Base-by-base conservation (phyloP, 768 basidiomycete species). In the Boletus reticuloceps region DNA sequence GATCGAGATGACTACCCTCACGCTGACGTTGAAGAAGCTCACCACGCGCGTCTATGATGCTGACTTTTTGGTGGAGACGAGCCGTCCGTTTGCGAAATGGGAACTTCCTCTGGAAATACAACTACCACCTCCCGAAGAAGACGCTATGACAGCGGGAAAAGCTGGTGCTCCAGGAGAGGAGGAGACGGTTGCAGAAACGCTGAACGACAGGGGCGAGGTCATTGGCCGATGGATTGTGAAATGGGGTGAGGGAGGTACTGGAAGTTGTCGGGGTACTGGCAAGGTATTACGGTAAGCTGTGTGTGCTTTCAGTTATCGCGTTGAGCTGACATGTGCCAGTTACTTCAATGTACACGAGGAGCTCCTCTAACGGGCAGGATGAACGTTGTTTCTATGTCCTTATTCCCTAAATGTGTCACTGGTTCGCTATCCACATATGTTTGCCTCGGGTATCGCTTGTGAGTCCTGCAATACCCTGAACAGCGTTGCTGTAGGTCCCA, bases 151-250 rank as follows among this genome's bases (percentile, higher is more conserved):
- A n/a, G 64, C 71, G 2, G 53, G 56, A 16, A 72, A 66, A 38
- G 74, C 70, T 2, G 72, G 72, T 2, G 54, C 55, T 17, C 73
- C 78, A 1, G 85, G 84, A 4, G 63, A 72, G 54, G 84, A 90
- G 61, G 90, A 93, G 71, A 91, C 91, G 1, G 79, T 92, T 2
- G 91, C 92, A 14, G 91, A 92, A 70, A 91, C 88, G 4, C 60
- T 77, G 41, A 80, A 86, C 59, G 68, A 74, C 38, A 73, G 77
- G 13, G 88, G 87, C 0, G 75, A 77, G 16, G 71, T 90, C 14
- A 48, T 88, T 10, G 91, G 91, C 22, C 74, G 88, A 47, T 92
- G 91, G 91, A 73, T 90, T 12, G 90, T 93, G 2, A 78, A 74
- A 47, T 93, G 91, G 89, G 82, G 76, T 16, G 79, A 84, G 58